phyloP scores from a whole-genome alignment of 495 filamentous ascomycete genomes.

The Penicillium atrosanguineum region DNA sequence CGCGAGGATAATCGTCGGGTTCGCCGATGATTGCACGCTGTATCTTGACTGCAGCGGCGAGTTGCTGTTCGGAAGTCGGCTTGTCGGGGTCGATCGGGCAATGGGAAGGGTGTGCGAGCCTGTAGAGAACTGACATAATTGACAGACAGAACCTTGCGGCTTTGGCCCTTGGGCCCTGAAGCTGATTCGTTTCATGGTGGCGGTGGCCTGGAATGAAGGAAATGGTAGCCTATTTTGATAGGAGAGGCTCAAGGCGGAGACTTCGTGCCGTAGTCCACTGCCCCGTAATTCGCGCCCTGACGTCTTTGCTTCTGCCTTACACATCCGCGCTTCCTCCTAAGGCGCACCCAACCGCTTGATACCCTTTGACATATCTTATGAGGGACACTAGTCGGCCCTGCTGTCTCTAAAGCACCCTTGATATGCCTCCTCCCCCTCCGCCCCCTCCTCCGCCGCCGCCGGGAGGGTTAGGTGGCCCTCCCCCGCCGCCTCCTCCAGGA shows the following conservation, averaged over 20 bases:
- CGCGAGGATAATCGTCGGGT: not conserved
- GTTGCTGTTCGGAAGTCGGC: conserved; percentile 5
- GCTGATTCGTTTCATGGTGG: conserved; percentile 35
- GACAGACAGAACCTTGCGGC: conserved; percentile 31
- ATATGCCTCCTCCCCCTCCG: conserved; percentile 68
- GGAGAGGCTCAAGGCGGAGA: conserved; percentile 27
- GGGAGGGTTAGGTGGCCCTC: conserved; percentile 64
- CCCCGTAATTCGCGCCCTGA: conserved; percentile 26
- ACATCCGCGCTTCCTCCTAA: conserved; percentile 17
- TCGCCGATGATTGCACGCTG: conserved; percentile 1
- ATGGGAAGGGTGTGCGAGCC: conserved; percentile 23
- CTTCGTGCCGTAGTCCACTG: conserved; percentile 23
- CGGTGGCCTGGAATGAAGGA: conserved; percentile 3
- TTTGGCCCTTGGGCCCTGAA: conserved; percentile 25
- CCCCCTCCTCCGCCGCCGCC: conserved; percentile 67
- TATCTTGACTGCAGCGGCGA: conserved; percentile 19
- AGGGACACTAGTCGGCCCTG: not conserved
- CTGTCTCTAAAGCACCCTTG: conserved; percentile 11
- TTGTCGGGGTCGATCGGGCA: conserved; percentile 7
- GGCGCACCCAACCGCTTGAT: conserved; percentile 16
- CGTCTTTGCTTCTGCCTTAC: conserved; percentile 29
- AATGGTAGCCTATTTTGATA: conserved; percentile 19
- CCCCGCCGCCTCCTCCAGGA: conserved; percentile 62
- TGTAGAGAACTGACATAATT: conserved; percentile 38
- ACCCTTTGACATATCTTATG: conserved; percentile 7